Percentiles rank a stretch among this genome's conserved stretches.
Conservation (phyloP, 2,329 filamentous ascomycete genomes). For the Niveomyces coronatus region DNA sequence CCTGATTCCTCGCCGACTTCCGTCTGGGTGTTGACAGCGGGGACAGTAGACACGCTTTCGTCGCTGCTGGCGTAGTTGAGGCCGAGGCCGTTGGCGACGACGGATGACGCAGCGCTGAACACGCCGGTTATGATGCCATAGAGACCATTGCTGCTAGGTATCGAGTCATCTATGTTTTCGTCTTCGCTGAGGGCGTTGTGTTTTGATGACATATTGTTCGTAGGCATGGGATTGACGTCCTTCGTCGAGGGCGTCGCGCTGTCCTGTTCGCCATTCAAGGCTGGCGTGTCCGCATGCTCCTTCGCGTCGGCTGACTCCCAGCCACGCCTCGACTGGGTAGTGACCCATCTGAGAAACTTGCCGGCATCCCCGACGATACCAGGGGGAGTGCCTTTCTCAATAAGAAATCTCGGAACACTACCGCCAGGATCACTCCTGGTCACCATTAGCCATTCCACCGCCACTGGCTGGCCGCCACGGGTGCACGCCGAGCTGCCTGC, state of each 20-base stretch:
- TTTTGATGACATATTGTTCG: background rate
- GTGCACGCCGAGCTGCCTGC: constrained; percentile 7
- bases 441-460: constrained; percentile 85
- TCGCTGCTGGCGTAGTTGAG: constrained; percentile 17
- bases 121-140: constrained; percentile 47
- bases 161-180: constrained; percentile 18
- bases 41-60: constrained; percentile 18
- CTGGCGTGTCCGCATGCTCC: background rate
- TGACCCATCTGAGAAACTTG: constrained; percentile 72
- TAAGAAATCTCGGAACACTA: constrained; percentile 79
- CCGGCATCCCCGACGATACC: constrained; percentile 70
- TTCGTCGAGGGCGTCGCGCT: constrained; percentile 1
- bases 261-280: background rate
- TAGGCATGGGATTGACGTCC: background rate
- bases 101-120: constrained; percentile 39
- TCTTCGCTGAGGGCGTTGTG: background rate
- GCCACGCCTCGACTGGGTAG: constrained; percentile 22
- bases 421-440: constrained; percentile 83
- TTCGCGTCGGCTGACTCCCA: constrained; percentile 23
- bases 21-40: constrained; percentile 14
- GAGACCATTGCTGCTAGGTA: constrained; percentile 35
- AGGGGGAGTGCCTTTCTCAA: constrained; percentile 77
- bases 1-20: constrained; percentile 17
- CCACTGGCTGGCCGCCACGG: constrained; percentile 26
- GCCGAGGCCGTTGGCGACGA: constrained; percentile 28